Evolutionary conservation across 2,329 filamentous ascomycete genomes (phyloP), one percentile per base, ranked within the genome.

Genomic region (Colletotrichum liaoningense): DNA sequence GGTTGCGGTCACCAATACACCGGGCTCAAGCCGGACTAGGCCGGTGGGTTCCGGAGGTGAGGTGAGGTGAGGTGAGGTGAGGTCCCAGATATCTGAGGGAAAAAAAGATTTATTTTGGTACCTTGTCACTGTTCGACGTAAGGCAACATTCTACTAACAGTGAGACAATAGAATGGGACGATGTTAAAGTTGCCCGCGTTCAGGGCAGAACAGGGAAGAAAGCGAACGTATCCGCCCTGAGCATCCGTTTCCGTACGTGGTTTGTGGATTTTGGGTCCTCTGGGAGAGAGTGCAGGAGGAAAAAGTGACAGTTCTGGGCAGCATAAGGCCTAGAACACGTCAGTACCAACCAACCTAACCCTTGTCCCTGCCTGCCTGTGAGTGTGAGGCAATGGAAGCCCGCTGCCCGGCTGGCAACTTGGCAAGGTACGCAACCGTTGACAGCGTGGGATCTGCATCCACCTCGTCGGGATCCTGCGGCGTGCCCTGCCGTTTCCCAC

Each of bases 1-100:
- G 52, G 26, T 64, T 56, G 66, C 26, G 33, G 59, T 64, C 70
- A 69, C 70, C 54, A 72, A 59, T 69, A 69, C 59, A 52, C 59
- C 59, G 46, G 66, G 42, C 57, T 59, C 30, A 56, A 54, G 66
- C 59, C 70, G 70, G 64, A 68, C 33, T 24, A 49, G 26, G 24
- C 33, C 24, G 16, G 52, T 26, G 52, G 24, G 52, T 42, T 33
- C 33, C 16, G 52, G 62, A 46, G 24, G 46, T 42, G 38, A 49
- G 42, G 42, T 49, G 42, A 46, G 42, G 42, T 46, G 26, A 26
- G 24, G 24, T 24, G 38, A 49, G 42, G 42, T 49, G 28, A 59
- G 30, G 30, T 35, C 12, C 35, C 33, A 14, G 12, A 55, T 38
- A 28, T 38, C 22, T 49, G 12, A 54, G 30, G 30, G 8, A 19